These are phyloP conservation scores for Puccinellia tenuiflora DNA, from an alignment of 176 grass and related monocot genomes.

Conservation along the genomic window DNA sequence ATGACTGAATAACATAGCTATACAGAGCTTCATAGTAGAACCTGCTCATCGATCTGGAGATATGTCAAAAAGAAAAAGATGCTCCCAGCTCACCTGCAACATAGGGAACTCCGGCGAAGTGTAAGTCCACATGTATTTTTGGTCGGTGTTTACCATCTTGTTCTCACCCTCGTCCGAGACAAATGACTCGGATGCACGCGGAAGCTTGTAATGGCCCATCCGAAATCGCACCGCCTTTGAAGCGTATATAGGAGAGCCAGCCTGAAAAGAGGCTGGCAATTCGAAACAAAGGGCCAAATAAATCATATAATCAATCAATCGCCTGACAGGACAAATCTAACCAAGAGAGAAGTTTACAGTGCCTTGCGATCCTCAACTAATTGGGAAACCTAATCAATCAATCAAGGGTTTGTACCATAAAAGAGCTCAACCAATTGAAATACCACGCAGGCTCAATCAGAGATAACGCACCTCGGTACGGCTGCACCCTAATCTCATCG, in stretches of 20 bases:
- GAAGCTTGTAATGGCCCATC: conserved; percentile 62
- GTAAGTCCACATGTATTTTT: conserved; percentile 77
- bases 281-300: neutral
- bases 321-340: neutral
- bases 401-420: neutral
- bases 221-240: conserved; percentile 52
- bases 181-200: conserved; percentile 14
- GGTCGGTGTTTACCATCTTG: conserved; percentile 12
- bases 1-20: neutral
- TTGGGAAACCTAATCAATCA: neutral
- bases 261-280: conserved; percentile 48
- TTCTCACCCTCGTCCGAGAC: conserved; percentile 28
- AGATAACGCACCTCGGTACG: conserved; percentile 53
- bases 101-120: conserved; percentile 77
- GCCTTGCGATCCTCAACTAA: neutral
- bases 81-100: conserved; percentile 43
- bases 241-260: conserved; percentile 51
- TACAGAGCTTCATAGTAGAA: neutral
- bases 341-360: neutral
- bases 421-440: neutral
- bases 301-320: neutral
- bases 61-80: neutral
- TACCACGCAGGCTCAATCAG: neutral
- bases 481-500: conserved; percentile 58
- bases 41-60: neutral